Evolutionary conservation across 192 early-diverging fungal species (phyloP).

Genomic region (Rhizophagus prolifer): DNA sequence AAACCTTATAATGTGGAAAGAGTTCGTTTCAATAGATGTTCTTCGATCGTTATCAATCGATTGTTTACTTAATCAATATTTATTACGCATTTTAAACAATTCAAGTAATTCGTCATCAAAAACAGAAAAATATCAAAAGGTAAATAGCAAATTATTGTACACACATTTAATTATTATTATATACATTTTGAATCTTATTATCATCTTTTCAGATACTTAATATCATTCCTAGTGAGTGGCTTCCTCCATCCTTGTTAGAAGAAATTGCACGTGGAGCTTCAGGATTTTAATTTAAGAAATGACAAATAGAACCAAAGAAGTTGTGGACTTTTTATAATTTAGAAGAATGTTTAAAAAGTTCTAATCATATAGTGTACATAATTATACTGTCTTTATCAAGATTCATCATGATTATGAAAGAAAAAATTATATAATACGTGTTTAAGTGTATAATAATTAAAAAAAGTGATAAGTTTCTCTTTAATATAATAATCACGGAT

Average conservation of each 20-base stretch:
- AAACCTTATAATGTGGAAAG: constrained; percentile 17
- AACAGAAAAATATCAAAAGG: constrained; percentile 15
- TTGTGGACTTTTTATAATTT: too few species aligned
- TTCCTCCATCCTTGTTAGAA: not conserved
- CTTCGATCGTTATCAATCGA: not conserved
- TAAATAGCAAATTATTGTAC: not conserved
- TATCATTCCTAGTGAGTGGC: constrained; percentile 21
- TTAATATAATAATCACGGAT: not conserved
- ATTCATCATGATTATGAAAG: too few species aligned
- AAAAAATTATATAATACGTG: too few species aligned
- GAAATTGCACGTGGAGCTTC: constrained; percentile 19
- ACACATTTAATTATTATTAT: not conserved
- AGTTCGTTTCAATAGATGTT: not conserved
- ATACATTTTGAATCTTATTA: not conserved
- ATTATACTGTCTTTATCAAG: too few species aligned
- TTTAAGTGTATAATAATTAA: too few species aligned
- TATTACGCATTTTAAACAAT: not conserved
- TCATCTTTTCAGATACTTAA: constrained; percentile 7
- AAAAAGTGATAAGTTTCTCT: not conserved
- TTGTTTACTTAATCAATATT: constrained; percentile 8
- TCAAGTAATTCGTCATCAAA: too few species aligned
- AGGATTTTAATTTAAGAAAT: constrained; percentile 1
- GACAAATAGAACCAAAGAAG: too few species aligned
- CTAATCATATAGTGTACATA: too few species aligned
- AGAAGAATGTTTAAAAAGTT: too few species aligned